Evolutionary conservation across 495 filamentous ascomycete species (phyloP).

Genomic region (Annulohypoxylon stygium): DNA sequence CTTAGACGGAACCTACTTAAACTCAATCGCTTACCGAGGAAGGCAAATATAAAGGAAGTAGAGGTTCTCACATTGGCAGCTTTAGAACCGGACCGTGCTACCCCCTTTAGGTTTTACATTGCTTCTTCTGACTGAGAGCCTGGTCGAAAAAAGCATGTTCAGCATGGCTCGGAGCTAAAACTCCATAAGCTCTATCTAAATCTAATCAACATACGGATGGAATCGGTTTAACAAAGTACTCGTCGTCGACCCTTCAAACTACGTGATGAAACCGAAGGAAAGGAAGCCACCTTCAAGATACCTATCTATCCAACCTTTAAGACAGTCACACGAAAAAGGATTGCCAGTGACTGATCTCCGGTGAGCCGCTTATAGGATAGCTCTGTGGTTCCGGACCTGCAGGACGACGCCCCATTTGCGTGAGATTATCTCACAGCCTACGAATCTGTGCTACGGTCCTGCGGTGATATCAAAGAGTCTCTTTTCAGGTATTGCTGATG

Average conservation of each 20-base stretch:
- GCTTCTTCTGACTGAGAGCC: not conserved
- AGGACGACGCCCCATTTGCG: not conserved
- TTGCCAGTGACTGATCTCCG: not conserved
- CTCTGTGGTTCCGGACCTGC: not conserved
- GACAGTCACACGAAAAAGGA: not conserved
- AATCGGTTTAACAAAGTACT: not conserved
- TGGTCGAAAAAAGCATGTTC: not conserved
- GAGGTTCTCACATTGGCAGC: not conserved
- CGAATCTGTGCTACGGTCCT: not conserved
- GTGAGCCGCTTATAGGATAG: not conserved
- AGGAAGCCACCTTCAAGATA: not conserved
- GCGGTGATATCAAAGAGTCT: not conserved
- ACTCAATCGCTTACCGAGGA: not conserved
- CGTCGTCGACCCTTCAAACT: not conserved
- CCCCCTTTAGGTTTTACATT: conserved; percentile 9
- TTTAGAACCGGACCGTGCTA: not conserved
- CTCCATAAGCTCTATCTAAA: not conserved
- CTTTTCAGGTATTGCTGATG: not conserved
- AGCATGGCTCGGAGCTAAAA: not conserved
- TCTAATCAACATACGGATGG: not conserved
- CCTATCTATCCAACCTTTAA: not conserved
- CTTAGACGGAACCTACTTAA: not conserved
- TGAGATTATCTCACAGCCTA: not conserved
- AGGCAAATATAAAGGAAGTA: not conserved
- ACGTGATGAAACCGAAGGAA: not conserved